Conservation (phyloP, 352 stramenopile genomes). For the Poterioochromonas sp. region DNA sequence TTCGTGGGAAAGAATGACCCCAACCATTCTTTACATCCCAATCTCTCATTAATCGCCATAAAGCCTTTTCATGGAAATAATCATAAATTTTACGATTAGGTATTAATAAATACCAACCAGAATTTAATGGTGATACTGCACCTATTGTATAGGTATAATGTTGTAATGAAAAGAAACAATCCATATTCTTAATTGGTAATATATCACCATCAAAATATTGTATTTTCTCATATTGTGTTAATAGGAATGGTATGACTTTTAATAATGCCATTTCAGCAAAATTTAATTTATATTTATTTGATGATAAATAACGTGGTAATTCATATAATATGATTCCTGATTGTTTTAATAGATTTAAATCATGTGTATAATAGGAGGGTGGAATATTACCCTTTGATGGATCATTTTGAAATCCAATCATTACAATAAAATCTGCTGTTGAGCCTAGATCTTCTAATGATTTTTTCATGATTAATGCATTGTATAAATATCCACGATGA, state of each 20-base stretch:
- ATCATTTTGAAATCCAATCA: conserved; percentile 28
- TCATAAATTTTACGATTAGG: conserved; percentile 4
- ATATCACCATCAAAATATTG: conserved; percentile 35
- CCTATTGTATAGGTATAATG: conserved; percentile 31
- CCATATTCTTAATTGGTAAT: conserved; percentile 30
- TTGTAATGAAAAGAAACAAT: conserved; percentile 29
- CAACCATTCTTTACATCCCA: conserved; percentile 27
- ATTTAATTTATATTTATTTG: neutral
- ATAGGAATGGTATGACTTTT: conserved; percentile 23
- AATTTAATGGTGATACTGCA: conserved; percentile 25
- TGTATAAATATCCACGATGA: conserved; percentile 36
- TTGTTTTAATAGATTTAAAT: conserved; percentile 14
- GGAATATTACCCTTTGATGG: too few species aligned
- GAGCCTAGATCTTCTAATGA: conserved; percentile 14
- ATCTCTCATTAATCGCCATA: neutral
- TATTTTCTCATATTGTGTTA: conserved; percentile 35
- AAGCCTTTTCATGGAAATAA: neutral
- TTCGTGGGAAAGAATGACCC: neutral
- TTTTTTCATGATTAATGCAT: conserved; percentile 33
- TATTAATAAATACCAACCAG: conserved; percentile 30
- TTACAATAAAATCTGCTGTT: conserved; percentile 29
- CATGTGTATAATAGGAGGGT: conserved; percentile 1
- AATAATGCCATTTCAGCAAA: conserved; percentile 34
- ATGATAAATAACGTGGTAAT: neutral
- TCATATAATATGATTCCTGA: neutral